phyloP scores from a whole-genome alignment of 441 rosid species.

The Geranium incanum region DNA sequence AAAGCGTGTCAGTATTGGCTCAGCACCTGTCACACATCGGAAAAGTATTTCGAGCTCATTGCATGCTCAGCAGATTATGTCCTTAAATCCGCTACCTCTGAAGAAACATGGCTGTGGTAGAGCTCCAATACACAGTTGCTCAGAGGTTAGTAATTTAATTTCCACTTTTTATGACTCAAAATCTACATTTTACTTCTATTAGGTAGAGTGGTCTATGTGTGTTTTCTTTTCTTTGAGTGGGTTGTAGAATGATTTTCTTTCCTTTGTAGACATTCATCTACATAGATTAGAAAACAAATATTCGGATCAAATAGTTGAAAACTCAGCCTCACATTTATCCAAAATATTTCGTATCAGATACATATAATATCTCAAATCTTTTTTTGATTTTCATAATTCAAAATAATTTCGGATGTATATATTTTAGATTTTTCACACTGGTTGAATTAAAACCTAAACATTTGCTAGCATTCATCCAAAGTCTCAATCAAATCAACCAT shows the following conservation, averaged over 20 bases:
- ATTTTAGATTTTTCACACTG: too few species aligned
- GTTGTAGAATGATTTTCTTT: not conserved
- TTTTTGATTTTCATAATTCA: too few species aligned
- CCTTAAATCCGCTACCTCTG: slow-evolving; percentile 84
- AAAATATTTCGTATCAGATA: too few species aligned
- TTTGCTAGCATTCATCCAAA: too few species aligned
- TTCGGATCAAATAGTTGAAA: too few species aligned
- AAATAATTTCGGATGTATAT: too few species aligned
- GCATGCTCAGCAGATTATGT: slow-evolving; percentile 82
- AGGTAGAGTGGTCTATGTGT: not conserved
- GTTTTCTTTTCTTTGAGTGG: slow-evolving; percentile 2
- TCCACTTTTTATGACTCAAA: not conserved
- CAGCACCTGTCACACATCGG: slow-evolving; percentile 53
- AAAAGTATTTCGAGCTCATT: slow-evolving; percentile 68
- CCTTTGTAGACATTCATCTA: not conserved
- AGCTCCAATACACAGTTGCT: slow-evolving; percentile 88
- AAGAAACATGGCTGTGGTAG: slow-evolving; percentile 96
- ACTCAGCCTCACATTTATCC: too few species aligned
- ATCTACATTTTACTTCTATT: not conserved
- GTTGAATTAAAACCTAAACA: too few species aligned
- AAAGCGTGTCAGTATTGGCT: slow-evolving; percentile 45
- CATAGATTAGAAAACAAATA: not conserved
- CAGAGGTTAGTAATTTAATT: slow-evolving; percentile 54
- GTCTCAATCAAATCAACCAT: too few species aligned
- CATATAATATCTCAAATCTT: too few species aligned